Conservation (phyloP, 768 basidiomycete species). For the Lactarius hengduanensis region DNA sequence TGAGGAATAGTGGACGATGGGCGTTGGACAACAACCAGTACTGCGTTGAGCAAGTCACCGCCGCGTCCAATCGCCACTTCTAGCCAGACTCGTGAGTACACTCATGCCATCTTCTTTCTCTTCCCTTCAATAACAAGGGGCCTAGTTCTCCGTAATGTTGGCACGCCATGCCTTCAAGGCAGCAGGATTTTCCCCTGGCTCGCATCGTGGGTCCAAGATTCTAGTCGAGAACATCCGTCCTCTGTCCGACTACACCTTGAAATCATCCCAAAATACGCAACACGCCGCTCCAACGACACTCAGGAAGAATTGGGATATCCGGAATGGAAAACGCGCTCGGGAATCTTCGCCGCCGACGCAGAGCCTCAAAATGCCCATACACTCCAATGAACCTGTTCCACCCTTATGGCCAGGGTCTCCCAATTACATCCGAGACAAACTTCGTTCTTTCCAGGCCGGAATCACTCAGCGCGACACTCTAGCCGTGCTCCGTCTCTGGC, state of each 20-base stretch:
- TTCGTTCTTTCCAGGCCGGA: constrained; percentile 37
- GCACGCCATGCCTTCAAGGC: constrained; percentile 6
- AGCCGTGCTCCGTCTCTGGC: constrained; percentile 41
- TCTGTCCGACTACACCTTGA: background rate
- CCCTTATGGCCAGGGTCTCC: constrained; percentile 9
- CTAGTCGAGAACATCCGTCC: background rate
- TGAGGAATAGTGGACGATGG: constrained; percentile 32
- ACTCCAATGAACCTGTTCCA: constrained; percentile 3
- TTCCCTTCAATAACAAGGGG: background rate
- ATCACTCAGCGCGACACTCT: constrained; percentile 38
- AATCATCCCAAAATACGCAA: background rate
- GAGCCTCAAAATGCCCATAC: background rate
- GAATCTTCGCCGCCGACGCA: background rate
- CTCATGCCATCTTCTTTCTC: background rate
- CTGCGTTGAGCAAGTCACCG: background rate
- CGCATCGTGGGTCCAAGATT: background rate
- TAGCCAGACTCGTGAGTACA: background rate
- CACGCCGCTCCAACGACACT: background rate
- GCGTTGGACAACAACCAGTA: background rate
- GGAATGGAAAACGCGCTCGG: background rate
- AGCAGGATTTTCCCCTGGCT: background rate
- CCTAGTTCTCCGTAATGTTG: constrained; percentile 10
- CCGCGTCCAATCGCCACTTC: background rate
- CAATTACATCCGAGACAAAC: constrained; percentile 34
- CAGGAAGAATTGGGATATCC: constrained; percentile 4